A percentile compares a stretch with the other conserved stretches of the same genome.
Conservation (phyloP, 371 early-diverging fungal genomes). For the Mortierella sp. region DNA sequence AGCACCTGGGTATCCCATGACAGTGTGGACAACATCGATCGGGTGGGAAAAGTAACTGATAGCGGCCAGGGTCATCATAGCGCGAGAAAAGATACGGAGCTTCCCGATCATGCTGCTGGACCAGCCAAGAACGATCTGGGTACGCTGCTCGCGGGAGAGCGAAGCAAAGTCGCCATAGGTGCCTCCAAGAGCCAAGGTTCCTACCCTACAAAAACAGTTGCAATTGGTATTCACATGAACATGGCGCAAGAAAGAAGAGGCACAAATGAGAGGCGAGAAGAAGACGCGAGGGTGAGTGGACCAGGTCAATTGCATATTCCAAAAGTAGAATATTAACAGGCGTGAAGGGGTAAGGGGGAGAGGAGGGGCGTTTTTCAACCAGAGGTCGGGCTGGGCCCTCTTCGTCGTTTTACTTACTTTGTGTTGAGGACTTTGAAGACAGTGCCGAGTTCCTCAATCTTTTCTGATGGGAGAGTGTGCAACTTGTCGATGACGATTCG, state of each 20-base stretch:
- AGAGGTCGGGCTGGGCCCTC: neutral
- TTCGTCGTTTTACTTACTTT: slow-evolving; percentile 26
- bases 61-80: slow-evolving; percentile 26
- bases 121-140: slow-evolving; percentile 62
- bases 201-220: slow-evolving; percentile 58
- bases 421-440: slow-evolving; percentile 53
- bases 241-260: neutral
- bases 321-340: neutral
- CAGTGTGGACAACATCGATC: slow-evolving; percentile 29
- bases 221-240: too few relatives aligned
- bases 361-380: neutral
- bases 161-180: slow-evolving; percentile 63
- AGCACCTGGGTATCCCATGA: slow-evolving; percentile 64
- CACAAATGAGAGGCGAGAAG: neutral
- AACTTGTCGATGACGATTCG: slow-evolving; percentile 33
- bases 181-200: slow-evolving; percentile 71
- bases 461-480: slow-evolving; percentile 38
- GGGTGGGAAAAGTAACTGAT: slow-evolving; percentile 37
- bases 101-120: slow-evolving; percentile 62
- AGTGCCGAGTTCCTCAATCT: slow-evolving; percentile 51
- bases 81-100: slow-evolving; percentile 58
- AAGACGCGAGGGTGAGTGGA: neutral
- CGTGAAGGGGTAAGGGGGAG: too few relatives aligned
- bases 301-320: neutral
- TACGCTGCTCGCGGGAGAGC: slow-evolving; percentile 63